These are phyloP conservation scores for Neodidymelliopsis sp. DNA, from an alignment of 2,329 filamentous ascomycete species.

Conservation along the genomic window DNA sequence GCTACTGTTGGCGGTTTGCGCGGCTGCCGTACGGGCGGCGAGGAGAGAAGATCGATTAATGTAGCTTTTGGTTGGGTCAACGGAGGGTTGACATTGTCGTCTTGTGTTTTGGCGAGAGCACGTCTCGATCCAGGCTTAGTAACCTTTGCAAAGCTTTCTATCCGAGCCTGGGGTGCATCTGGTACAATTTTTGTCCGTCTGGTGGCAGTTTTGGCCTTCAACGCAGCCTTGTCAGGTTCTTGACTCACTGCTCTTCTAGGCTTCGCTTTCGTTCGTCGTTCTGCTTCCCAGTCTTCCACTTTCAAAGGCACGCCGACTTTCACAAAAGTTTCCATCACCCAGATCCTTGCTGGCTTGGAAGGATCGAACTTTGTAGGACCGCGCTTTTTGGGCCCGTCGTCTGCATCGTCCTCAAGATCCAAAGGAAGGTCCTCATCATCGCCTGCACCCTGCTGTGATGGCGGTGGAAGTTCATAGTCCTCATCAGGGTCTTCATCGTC, in stretches of 20 bases:
- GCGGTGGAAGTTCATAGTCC: conserved; percentile 55
- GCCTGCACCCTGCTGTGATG: conserved; percentile 27
- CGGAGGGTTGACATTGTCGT: background rate
- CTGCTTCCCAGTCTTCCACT: conserved; percentile 69
- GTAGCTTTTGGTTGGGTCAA: background rate
- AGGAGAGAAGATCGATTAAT: conserved; percentile 40
- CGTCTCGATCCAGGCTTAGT: conserved; percentile 44
- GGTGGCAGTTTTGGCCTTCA: conserved; percentile 30
- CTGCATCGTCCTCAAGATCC: conserved; percentile 42
- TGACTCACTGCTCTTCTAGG: conserved; percentile 33
- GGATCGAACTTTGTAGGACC: conserved; percentile 67
- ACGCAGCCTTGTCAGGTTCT: conserved; percentile 25
- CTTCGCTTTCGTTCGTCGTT: conserved; percentile 30
- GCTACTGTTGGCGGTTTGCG: conserved; percentile 1
- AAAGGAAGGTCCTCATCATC: conserved; percentile 43
- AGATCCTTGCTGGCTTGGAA: conserved; percentile 68
- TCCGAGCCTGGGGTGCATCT: conserved; percentile 30
- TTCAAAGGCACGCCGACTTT: conserved; percentile 70
- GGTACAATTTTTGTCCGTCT: conserved; percentile 32
- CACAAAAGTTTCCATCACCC: conserved; percentile 72
- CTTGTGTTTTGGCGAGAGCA: conserved; percentile 31
- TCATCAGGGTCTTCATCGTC: conserved; percentile 76
- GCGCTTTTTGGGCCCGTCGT: conserved; percentile 53
- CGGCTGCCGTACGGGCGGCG: conserved; percentile 30
- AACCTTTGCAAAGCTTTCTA: conserved; percentile 44